A percentile compares a stretch with the other conserved stretches of the same genome.
Conservation (phyloP, 495 filamentous ascomycete genomes). For the Hypoxylon fragiforme region DNA sequence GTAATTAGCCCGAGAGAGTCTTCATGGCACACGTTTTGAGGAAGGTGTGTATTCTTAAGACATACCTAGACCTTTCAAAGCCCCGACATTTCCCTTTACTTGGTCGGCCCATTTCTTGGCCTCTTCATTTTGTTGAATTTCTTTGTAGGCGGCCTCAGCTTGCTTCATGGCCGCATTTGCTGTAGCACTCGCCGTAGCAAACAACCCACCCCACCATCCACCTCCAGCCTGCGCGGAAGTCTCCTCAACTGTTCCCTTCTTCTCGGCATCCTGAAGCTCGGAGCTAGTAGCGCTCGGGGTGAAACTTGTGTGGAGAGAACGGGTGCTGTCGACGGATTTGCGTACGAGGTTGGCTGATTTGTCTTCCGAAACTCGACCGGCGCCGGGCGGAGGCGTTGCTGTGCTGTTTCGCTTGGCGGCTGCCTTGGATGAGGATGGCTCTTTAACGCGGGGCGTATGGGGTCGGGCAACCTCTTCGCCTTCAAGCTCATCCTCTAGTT, state of each 20-base stretch:
- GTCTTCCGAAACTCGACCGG: slow-evolving; percentile 63
- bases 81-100: slow-evolving; percentile 87
- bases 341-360: slow-evolving; percentile 49
- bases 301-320: slow-evolving; percentile 64
- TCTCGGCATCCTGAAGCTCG: slow-evolving; percentile 57
- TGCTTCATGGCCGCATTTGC: slow-evolving; percentile 87
- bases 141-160: slow-evolving; percentile 89
- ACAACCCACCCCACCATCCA: slow-evolving; percentile 91
- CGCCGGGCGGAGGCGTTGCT: slow-evolving; percentile 57
- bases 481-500: slow-evolving; percentile 74
- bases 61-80: slow-evolving; percentile 77
- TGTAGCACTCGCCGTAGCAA: slow-evolving; percentile 63
- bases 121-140: slow-evolving; percentile 95
- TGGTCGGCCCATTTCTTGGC: slow-evolving; percentile 95
- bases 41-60: slow-evolving; percentile 6
- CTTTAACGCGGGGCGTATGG: slow-evolving; percentile 77
- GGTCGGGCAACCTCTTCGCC: slow-evolving; percentile 71
- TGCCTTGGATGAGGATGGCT: slow-evolving; percentile 57
- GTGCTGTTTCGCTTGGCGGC: slow-evolving; percentile 59
- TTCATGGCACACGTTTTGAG: neutral
- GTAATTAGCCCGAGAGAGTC: slow-evolving; percentile 2
- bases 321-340: slow-evolving; percentile 74
- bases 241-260: slow-evolving; percentile 45
- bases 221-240: slow-evolving; percentile 55
- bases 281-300: slow-evolving; percentile 55